These are phyloP conservation scores for Heteromeles arbutifolia DNA, from an alignment of 306 rosid species.

Conservation along the genomic window DNA sequence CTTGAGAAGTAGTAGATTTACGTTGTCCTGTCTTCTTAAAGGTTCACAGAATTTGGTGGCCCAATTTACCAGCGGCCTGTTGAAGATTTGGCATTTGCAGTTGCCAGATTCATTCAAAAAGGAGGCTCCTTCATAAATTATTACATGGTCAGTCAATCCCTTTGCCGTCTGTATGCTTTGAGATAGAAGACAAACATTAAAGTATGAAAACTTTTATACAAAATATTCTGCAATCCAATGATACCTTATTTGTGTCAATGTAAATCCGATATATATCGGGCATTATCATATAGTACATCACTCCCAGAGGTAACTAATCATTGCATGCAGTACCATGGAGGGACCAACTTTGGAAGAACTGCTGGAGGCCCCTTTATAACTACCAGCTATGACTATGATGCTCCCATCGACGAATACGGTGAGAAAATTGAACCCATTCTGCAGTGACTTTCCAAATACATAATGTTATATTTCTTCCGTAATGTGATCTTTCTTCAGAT, in stretches of 20 bases:
- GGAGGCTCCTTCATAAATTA: constrained; percentile 48
- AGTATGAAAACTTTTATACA: background rate
- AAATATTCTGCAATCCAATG: background rate
- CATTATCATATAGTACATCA: background rate
- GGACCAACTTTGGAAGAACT: constrained; percentile 46
- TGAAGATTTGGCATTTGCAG: constrained; percentile 41
- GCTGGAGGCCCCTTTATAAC: constrained; percentile 50
- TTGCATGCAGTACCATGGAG: constrained; percentile 39
- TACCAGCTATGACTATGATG: constrained; percentile 52
- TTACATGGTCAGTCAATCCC: constrained; percentile 35
- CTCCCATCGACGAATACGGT: constrained; percentile 56
- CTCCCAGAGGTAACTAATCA: background rate
- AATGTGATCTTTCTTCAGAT: background rate
- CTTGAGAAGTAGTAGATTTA: background rate
- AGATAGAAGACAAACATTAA: background rate
- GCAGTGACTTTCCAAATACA: background rate
- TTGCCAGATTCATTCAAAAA: constrained; percentile 35
- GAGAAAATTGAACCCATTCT: constrained; percentile 2
- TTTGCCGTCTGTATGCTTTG: background rate
- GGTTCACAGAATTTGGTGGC: constrained; percentile 44
- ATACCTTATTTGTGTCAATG: background rate
- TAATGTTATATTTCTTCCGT: background rate
- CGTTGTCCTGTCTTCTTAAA: background rate
- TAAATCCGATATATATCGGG: background rate
- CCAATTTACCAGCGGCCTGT: constrained; percentile 33